Conservation (phyloP, 2,329 filamentous ascomycete genomes). For the Fusarium sacchari region DNA sequence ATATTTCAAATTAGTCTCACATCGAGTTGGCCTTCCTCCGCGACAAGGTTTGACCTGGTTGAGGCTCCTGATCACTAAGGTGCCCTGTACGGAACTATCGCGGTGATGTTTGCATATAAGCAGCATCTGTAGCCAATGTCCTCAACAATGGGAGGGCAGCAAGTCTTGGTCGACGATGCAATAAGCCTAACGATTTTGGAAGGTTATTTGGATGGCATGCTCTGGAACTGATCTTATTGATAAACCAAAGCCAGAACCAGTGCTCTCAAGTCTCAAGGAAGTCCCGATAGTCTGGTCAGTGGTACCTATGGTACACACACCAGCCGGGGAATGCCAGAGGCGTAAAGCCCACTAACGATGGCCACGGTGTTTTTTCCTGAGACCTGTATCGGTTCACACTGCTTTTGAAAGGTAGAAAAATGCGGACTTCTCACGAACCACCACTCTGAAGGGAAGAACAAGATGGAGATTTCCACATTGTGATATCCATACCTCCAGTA, state of each 20-base stretch:
- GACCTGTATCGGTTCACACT: constrained; percentile 1
- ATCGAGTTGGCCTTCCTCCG: background rate
- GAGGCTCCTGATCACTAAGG: background rate
- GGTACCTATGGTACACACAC: background rate
- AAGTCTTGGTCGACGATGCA: background rate
- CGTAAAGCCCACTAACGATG: background rate
- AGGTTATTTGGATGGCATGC: background rate
- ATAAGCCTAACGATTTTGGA: background rate
- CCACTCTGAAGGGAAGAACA: constrained; percentile 6
- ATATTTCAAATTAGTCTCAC: background rate
- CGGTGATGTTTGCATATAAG: background rate
- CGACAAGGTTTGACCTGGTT: constrained; percentile 9
- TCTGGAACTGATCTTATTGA: background rate
- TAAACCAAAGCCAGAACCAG: background rate
- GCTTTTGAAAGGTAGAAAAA: constrained; percentile 5
- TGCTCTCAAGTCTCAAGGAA: background rate
- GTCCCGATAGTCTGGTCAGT: constrained; percentile 2
- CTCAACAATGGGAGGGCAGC: background rate
- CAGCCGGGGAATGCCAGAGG: background rate
- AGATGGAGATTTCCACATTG: background rate
- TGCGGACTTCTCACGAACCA: background rate
- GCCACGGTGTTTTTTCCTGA: constrained; percentile 11
- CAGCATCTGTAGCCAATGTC: background rate
- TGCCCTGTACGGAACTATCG: background rate
- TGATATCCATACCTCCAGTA: background rate